Evolutionary conservation across 805 yeast species (phyloP).

Genomic region (Wickerhamiella bombiphila): DNA sequence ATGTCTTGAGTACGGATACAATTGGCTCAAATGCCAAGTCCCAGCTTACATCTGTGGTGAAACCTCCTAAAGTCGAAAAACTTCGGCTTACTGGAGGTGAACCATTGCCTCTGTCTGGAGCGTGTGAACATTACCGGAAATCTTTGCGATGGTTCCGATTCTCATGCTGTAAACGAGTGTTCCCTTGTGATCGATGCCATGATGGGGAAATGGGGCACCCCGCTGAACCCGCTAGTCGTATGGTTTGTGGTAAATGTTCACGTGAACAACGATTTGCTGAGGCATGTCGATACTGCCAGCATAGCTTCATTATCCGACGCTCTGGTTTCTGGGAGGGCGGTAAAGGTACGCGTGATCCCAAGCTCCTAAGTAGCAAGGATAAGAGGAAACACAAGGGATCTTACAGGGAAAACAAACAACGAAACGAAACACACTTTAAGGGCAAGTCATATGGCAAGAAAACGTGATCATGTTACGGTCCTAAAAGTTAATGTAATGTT

Average conservation of each 20-base stretch:
- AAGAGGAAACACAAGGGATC: conserved; percentile 26
- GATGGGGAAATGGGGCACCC: conserved; percentile 25
- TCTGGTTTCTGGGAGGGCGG: conserved; percentile 35
- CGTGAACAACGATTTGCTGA: conserved; percentile 27
- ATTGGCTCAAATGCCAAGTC: conserved; percentile 11
- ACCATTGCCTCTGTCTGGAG: conserved; percentile 26
- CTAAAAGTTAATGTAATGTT: no score
- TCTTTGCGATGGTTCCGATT: conserved; percentile 31
- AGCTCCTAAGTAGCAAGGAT: conserved; percentile 29
- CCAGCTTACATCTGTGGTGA: conserved; percentile 6
- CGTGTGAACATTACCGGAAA: conserved; percentile 28
- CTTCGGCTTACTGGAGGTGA: conserved; percentile 26
- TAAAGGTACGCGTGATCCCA: conserved; percentile 28
- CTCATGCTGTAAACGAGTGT: conserved; percentile 29
- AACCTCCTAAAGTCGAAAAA: conserved; percentile 7
- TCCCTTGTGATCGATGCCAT: conserved; percentile 31
- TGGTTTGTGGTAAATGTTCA: conserved; percentile 31
- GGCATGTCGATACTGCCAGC: conserved; percentile 26
- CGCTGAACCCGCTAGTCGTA: conserved; percentile 26
- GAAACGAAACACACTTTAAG: conserved; percentile 10
- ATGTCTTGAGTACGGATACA: conserved; percentile 21
- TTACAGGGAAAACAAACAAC: conserved; percentile 7
- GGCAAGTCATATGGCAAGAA: conserved; percentile 11
- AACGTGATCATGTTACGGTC: no score
- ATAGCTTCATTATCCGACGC: conserved; percentile 22